phyloP scores from a whole-genome alignment of 352 stramenopile species.

The Thalassiosira mediterranea region DNA sequence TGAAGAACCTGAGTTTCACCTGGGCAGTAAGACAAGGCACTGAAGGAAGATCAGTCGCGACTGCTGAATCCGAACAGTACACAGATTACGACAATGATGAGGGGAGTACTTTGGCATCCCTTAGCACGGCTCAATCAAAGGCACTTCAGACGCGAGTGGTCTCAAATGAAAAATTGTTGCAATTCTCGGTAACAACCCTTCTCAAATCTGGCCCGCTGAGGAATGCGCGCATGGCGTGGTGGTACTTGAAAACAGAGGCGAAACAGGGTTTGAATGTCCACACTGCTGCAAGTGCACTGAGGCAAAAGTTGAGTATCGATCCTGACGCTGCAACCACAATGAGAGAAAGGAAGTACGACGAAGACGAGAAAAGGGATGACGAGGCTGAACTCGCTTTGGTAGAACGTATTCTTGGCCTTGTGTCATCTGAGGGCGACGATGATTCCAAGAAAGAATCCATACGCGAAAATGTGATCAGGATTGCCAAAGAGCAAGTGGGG shows the following conservation, averaged over 20 bases:
- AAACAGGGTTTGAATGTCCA: slow-evolving; percentile 62
- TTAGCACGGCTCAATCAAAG: slow-evolving; percentile 45
- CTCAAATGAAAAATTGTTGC: slow-evolving; percentile 66
- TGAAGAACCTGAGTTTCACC: too few relatives aligned
- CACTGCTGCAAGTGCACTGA: slow-evolving; percentile 52
- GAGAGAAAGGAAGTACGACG: slow-evolving; percentile 57
- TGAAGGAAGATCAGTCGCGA: too few relatives aligned
- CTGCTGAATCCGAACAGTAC: too few relatives aligned
- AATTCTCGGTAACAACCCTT: slow-evolving; percentile 61
- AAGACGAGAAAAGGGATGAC: slow-evolving; percentile 62
- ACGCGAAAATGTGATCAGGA: slow-evolving; percentile 56
- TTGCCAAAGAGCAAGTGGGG: slow-evolving; percentile 60
- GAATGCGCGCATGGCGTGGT: slow-evolving; percentile 71
- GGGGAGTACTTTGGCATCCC: slow-evolving; percentile 18
- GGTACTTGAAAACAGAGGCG: slow-evolving; percentile 68
- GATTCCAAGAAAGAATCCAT: neutral
- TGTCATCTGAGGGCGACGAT: slow-evolving; percentile 14
- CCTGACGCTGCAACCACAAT: slow-evolving; percentile 55
- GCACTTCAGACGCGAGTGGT: slow-evolving; percentile 50
- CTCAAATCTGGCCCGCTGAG: slow-evolving; percentile 62
- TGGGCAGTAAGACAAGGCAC: too few relatives aligned
- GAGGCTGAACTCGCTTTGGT: slow-evolving; percentile 67
- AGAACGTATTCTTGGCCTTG: slow-evolving; percentile 71
- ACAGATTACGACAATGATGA: slow-evolving; percentile 30
- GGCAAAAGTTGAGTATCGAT: slow-evolving; percentile 61